Evolutionary conservation across 1,284 basidiomycete genomes (phyloP), one percentile per base, ranked within the genome.

Genomic region (Cystobasidium sp.): DNA sequence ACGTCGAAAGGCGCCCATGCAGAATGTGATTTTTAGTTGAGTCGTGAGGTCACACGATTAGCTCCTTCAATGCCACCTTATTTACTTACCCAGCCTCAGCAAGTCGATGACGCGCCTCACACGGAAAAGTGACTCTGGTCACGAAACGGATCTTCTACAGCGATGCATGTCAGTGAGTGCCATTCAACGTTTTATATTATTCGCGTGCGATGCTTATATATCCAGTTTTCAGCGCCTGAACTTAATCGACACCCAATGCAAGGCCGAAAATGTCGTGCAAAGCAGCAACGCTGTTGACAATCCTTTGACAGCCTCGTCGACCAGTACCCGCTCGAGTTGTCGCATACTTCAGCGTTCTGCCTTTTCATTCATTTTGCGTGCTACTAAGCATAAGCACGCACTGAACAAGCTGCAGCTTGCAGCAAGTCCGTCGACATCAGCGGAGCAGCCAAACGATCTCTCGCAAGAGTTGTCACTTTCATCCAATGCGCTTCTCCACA

Each of bases 341-440:
- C 24, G 53, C 10, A 9, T 9, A 9, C 53, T 56, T 6, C 24
- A 37, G 53, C 6, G 24, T 10, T 56, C 56, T 4, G 39, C 43
- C 39, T 59, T 59, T 3, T 9, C 6, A 8, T 39, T 59, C 3
- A 16, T 59, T 18, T n/a, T 59, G 18, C 7, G 43, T 20, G 31
- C 56, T 14, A 41, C 37, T 59, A 59, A 59, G 56, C 56, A 39
- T 59, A 59, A 43, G 9, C 56, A 59, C 20, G 56, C 56, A 43
- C n/a, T 59, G 3, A 59, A 31, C 16, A 59, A 59, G 56, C 56
- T 59, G 2, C 14, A 41, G 6, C 56, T 43, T 7, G 37, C 37
- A 14, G 46, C 12, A 49, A 14, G 31, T 31, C 31, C 31, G 31
- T 31, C 31, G 2, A 31, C 31, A 2, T 31, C 31, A 31, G 31